A percentile compares a stretch with the other conserved stretches of the same genome.
These are phyloP conservation scores for Xerocomus potaroensis DNA, from an alignment of 768 basidiomycete genomes.

Conservation along the genomic window DNA sequence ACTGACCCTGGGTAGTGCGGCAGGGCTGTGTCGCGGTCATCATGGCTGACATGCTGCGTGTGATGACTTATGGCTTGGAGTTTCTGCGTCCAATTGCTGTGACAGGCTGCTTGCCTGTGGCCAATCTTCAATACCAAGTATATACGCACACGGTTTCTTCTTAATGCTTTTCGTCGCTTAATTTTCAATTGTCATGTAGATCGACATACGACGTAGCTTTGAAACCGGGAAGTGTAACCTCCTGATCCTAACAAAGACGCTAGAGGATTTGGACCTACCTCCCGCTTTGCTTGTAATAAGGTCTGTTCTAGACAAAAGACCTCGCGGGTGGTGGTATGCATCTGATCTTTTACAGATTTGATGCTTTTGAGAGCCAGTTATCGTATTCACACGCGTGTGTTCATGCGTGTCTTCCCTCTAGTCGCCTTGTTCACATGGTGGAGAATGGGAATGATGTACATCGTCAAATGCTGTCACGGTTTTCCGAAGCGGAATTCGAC, in stretches of 20 bases:
- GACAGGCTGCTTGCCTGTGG: slow-evolving; percentile 33
- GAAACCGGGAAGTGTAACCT: slow-evolving; percentile 56
- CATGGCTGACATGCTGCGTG: slow-evolving; percentile 57
- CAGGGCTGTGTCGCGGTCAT: slow-evolving; percentile 48
- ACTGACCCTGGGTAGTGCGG: slow-evolving; percentile 41
- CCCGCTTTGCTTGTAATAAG: slow-evolving; percentile 56
- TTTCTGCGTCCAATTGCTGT: slow-evolving; percentile 56
- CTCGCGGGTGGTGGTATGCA: neutral
- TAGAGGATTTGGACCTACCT: slow-evolving; percentile 59
- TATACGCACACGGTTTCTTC: slow-evolving; percentile 5
- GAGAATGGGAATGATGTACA: slow-evolving; percentile 56
- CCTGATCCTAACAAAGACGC: slow-evolving; percentile 53
- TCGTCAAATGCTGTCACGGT: slow-evolving; percentile 45
- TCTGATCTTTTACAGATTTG: slow-evolving; percentile 33
- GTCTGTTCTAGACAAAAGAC: slow-evolving; percentile 34
- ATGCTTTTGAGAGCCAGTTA: slow-evolving; percentile 51
- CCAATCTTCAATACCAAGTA: slow-evolving; percentile 34
- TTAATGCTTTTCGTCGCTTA: neutral
- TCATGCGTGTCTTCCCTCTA: slow-evolving; percentile 41
- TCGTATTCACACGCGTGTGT: slow-evolving; percentile 55
- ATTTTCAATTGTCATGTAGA: slow-evolving; percentile 31
- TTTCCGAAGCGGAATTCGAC: slow-evolving; percentile 36
- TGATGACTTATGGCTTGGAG: slow-evolving; percentile 43
- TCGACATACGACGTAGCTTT: slow-evolving; percentile 48
- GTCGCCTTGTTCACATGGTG: slow-evolving; percentile 59